Evolutionary conservation across 2,329 filamentous ascomycete species (phyloP).

Genomic region (Ophiosphaerella korrae): DNA sequence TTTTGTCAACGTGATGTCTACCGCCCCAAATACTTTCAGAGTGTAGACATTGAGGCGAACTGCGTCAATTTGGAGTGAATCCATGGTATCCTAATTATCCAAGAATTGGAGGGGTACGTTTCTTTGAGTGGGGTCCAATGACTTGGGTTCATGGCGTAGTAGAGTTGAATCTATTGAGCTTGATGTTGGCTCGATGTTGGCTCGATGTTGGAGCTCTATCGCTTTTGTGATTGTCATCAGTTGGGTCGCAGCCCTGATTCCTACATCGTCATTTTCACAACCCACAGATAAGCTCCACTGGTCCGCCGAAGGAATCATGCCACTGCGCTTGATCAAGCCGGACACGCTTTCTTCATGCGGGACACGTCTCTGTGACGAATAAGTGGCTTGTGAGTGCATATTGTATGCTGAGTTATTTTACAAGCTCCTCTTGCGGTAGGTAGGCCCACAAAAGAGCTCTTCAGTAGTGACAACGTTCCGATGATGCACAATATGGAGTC

Average conservation of each 20-base stretch:
- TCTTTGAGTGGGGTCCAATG: background rate
- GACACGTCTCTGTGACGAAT: background rate
- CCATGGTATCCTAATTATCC: conserved; percentile 17
- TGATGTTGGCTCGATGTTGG: background rate
- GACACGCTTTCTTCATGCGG: conserved; percentile 12
- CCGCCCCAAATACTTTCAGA: conserved; percentile 18
- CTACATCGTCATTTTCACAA: conserved; percentile 4
- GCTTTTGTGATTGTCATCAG: conserved; percentile 6
- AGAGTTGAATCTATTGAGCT: background rate
- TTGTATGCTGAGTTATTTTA: conserved; percentile 13
- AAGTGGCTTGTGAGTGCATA: background rate
- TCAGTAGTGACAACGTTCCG: conserved; percentile 22
- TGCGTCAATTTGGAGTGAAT: conserved; percentile 18
- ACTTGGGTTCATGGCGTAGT: background rate
- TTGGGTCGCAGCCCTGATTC: conserved; percentile 11
- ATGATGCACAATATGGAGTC: conserved; percentile 26
- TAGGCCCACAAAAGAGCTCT: conserved; percentile 19
- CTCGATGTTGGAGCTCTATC: background rate
- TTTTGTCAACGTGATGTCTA: conserved; percentile 22
- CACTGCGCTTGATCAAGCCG: conserved; percentile 11
- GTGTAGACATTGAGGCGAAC: conserved; percentile 24
- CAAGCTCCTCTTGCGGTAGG: conserved; percentile 4
- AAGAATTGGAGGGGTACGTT: background rate
- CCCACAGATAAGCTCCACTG: background rate
- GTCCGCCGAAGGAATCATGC: conserved; percentile 9